Evolutionary conservation across 768 basidiomycete species (phyloP).

Genomic region (Amylocystis lapponica): DNA sequence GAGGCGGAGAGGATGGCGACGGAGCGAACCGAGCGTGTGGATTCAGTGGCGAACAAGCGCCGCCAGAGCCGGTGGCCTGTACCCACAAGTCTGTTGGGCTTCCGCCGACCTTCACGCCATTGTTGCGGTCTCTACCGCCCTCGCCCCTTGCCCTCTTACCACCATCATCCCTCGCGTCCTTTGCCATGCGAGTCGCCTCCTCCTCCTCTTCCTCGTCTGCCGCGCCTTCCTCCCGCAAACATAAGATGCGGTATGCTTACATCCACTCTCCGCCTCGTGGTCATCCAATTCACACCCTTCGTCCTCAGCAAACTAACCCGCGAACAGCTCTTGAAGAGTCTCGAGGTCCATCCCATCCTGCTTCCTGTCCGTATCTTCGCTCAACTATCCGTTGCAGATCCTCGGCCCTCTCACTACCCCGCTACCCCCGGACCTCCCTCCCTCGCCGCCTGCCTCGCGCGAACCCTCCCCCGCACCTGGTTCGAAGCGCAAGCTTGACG

Average conservation of each 20-base stretch:
- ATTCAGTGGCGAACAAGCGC: conserved; percentile 12
- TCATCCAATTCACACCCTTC: conserved; percentile 10
- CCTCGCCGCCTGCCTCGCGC: conserved; percentile 41
- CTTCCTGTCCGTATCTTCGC: conserved; percentile 8
- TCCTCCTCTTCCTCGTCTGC: conserved; percentile 25
- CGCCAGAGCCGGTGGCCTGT: conserved; percentile 16
- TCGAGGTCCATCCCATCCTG: conserved; percentile 31
- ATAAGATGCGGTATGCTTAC: conserved; percentile 30
- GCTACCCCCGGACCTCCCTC: conserved; percentile 40
- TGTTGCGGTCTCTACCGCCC: conserved; percentile 37
- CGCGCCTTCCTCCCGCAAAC: conserved; percentile 15
- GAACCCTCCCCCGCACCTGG: conserved; percentile 34
- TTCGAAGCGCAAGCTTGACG: conserved; percentile 34
- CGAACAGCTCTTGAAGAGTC: conserved; percentile 32
- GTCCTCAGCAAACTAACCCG: conserved; percentile 18
- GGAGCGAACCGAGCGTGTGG: conserved; percentile 15
- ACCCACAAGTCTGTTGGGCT: conserved; percentile 19
- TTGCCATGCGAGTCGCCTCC: conserved; percentile 25
- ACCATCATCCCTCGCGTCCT: conserved; percentile 27
- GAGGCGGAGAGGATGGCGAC: conserved; percentile 10
- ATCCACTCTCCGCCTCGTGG: conserved; percentile 17
- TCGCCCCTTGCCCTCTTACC: conserved; percentile 35
- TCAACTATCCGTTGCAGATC: conserved; percentile 29
- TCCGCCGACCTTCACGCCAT: conserved; percentile 31
- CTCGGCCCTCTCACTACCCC: conserved; percentile 33